Percentiles rank a stretch among this genome's conserved stretches.
These are phyloP conservation scores for Huntiella savannae DNA, from an alignment of 2,329 filamentous ascomycete species.

Conservation along the genomic window DNA sequence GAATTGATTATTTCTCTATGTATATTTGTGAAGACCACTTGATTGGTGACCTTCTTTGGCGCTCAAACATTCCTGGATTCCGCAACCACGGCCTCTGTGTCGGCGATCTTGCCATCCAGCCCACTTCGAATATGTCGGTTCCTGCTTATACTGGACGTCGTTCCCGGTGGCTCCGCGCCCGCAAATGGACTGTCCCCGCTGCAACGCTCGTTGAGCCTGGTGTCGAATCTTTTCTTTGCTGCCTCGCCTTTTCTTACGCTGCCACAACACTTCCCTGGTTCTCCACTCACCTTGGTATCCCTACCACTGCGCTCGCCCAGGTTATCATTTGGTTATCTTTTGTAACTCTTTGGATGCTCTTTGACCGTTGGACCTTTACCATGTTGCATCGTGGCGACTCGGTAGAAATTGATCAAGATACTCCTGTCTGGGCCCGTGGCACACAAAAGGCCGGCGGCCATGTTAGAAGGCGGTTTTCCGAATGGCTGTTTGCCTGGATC, in stretches of 20 bases:
- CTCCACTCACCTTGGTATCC: conserved; percentile 28
- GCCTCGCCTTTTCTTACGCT: conserved; percentile 59
- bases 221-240: conserved; percentile 74
- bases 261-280: conserved; percentile 55
- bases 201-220: conserved; percentile 87
- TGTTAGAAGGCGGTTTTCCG: conserved; percentile 35
- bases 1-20: conserved; percentile 81
- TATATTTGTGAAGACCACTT: conserved; percentile 97
- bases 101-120: conserved; percentile 78
- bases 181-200: conserved; percentile 80
- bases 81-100: conserved; percentile 68
- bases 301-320: conserved; percentile 51
- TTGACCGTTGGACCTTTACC: conserved; percentile 57
- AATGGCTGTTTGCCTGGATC: conserved; percentile 71
- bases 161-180: conserved; percentile 75
- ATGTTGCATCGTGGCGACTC: conserved; percentile 56
- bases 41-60: conserved; percentile 84
- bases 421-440: conserved; percentile 51
- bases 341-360: conserved; percentile 49
- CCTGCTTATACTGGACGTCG: conserved; percentile 60
- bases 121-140: conserved; percentile 65
- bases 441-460: conserved; percentile 20
- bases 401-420: conserved; percentile 50
- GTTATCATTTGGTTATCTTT: conserved; percentile 44
- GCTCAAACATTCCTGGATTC: conserved; percentile 41